Conservation (phyloP, 306 rosid genomes). For the Acacia confusa region DNA sequence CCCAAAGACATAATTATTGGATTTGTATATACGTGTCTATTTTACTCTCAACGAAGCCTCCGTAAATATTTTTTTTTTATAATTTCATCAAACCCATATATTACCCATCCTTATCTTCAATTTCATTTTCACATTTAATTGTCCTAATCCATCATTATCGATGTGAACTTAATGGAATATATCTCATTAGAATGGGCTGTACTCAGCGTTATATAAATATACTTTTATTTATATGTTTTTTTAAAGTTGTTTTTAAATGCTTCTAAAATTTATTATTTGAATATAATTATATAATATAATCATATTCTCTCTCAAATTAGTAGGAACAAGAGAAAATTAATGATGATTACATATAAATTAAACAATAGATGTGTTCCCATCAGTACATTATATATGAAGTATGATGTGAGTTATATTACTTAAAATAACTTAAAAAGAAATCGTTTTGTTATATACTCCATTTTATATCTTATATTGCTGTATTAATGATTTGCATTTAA, state of each 20-base stretch:
- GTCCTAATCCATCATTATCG: neutral
- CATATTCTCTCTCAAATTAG: neutral
- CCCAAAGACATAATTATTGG: neutral
- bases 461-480: neutral
- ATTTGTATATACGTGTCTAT: neutral
- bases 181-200: neutral
- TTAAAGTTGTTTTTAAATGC: neutral
- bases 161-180: neutral
- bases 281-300: neutral
- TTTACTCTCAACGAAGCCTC: neutral
- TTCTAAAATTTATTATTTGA: neutral
- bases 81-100: neutral
- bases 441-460: neutral
- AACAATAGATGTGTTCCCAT: neutral
- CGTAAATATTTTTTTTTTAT: neutral
- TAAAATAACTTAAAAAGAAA: neutral
- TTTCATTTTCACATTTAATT: neutral
- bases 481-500: no score
- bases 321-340: neutral
- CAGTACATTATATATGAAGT: neutral
- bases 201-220: neutral
- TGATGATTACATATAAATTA: neutral
- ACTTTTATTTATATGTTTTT: neutral
- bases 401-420: neutral
- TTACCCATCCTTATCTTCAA: neutral